Evolutionary conservation across 2,329 filamentous ascomycete species (phyloP), one percentile per base, ranked within the genome.

Genomic region (Hymenoscyphus fraxineus): DNA sequence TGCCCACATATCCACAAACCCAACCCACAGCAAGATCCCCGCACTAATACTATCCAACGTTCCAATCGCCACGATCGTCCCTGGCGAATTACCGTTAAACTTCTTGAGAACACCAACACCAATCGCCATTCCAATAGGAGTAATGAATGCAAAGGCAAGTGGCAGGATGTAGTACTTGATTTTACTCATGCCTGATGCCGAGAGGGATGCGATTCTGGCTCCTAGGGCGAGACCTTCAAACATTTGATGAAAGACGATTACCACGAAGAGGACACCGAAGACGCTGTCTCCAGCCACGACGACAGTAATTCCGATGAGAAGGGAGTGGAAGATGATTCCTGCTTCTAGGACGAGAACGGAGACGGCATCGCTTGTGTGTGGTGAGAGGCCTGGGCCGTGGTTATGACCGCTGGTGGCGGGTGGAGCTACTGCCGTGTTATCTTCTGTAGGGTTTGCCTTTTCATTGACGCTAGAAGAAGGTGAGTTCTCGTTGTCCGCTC

Each of bases 51-150:
- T 88, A 74, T 93, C 87, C 1, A 93, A 79, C 0, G 89, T 91
- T 0, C 89, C 90, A 41, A 93, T 85, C 2, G 89, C 87, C 55
- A 93, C 76, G 51, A 92, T 80, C 0, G 90, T 93, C 1, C 81
- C 80, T 2, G 81, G 83, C 69, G 91, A 84, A 70, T 90, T 92
- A 3, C 89, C 90, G 70, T 93, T 93, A 77, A 92, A 93, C 9
- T 80, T 75, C 44, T 87, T 77, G 35, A 93, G 77, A 3, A 90
- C 88, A 2, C 88, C 89, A 40, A 92, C 87, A 0, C 91, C 90
- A 65, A 94, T 92, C 0, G 87, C 89, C 90, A 93, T 93, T 12
- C 90, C 91, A 38, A 92, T 78, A 0, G 90, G 90, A 0, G 90
- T 93, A 62, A 91, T 86, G 32, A 92, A 78, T 0, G 88, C 84